Evolutionary conservation across 2,329 filamentous ascomycete species (phyloP), one percentile per base, ranked within the genome.

Genomic region (Thielaviopsis populi): DNA sequence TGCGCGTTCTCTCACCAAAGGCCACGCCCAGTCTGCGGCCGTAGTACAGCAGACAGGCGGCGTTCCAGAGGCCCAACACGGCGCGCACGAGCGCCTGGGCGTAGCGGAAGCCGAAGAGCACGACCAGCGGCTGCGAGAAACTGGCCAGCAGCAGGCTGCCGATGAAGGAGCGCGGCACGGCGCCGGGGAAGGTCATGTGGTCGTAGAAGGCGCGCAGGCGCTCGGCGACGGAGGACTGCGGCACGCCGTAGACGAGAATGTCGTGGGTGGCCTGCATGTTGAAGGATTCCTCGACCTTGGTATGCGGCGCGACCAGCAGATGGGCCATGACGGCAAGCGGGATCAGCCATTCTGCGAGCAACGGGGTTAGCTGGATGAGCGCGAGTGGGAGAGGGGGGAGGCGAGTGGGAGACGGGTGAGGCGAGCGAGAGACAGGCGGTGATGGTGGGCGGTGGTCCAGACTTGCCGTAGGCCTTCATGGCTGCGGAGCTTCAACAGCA

Each of bases 281-380:
- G 81, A 99, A 97, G 0, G 92, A 97, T 75, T 99, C 94, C 74
- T 99, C 94, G 66, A 99, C 94, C 74, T 99, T 99, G 65, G 91
- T 96, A 76, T 95, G 92, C 0, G 94, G 94, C 11, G 91, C 84
- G 27, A 84, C 72, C 67, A 84, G 71, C 63, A 95, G 83, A 73
- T 96, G 89, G 63, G 87, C 63, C 65, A 88, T 72, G 69, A 89
- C 78, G 41, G 86, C 72, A 1, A 78, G 73, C 1, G 88, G 87
- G 65, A 91, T 77, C 60, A 85, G 74, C 67, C 84, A 70, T 59
- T 68, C 67, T 68, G 58, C 11, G 17, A 53, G 71, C 27, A 27
- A 37, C n/a, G 48, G 68, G 53, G 62, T 67, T 54, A 66, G 66
- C 64, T 40, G n/a, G n/a, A 4, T 19, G 27, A 37, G 24, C 7